Base-by-base conservation (phyloP, 1,284 basidiomycete genomes). In the Papiliotrema terrestris region DNA sequence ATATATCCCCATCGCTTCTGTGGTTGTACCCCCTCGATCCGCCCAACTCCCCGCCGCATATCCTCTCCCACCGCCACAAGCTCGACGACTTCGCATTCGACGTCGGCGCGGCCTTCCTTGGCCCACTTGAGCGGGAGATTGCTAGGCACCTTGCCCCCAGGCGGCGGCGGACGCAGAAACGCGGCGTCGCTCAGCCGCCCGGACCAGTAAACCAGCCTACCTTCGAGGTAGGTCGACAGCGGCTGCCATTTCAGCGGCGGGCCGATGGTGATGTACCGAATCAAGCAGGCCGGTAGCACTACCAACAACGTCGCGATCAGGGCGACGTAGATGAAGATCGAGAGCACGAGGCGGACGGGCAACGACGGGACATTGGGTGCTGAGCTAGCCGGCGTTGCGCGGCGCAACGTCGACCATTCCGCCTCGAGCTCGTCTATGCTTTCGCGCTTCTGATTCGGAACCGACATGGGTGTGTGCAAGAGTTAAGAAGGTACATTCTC, bases 1-100 rank as follows among this genome's bases (percentile, higher is more conserved):
- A 62, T 61, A 41, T 65, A 67, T 2, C 59, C 63, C 8, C 54
- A 49, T 36, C 58, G 26, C 2, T 29, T 15, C 14, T 45, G 55
- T 17, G 19, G 37, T 37, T 54, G 25, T 3, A 62, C 52, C 3
- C 37, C 49, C 5, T 38, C n/a, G 26, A 55, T 46, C 17, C 47
- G 32, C 2, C 47, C 56, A 19, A 60, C 41, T 9, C 60, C 60
- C 22, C 35, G 48, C 17, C 38, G 45, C 49, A 49, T 49, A 9
- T 49, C 44, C 14, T 45, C 32, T 2, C 46, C 45, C 5, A 62
- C 46, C 4, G 56, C 49, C 13, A 22, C 13, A 4, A 64, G 6
- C 8, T 29, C 41, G 8, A 62, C 47, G 8, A 53, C 49, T 26
- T 59, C 39, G 2, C 58, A n/a, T 1, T 51, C 47, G 2, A 58